Conservation (phyloP, 2,329 filamentous ascomycete species). For the Penicillium griseofulvum region DNA sequence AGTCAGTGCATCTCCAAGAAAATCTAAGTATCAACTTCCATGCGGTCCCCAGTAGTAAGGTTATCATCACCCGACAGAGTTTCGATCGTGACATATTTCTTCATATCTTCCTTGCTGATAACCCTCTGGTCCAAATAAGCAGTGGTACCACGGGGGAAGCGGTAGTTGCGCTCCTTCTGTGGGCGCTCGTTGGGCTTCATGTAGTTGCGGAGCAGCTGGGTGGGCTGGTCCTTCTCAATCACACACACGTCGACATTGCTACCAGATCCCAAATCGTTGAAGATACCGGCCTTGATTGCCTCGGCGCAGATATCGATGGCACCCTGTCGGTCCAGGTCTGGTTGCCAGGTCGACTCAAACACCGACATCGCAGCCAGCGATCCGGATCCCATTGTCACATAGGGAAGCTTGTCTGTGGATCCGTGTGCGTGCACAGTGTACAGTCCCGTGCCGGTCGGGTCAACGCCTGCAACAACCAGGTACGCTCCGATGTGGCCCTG, state of each 20-base stretch:
- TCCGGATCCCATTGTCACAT: slow-evolving; percentile 98
- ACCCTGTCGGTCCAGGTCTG: slow-evolving; percentile 69
- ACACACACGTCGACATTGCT: slow-evolving; percentile 97
- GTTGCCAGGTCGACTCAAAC: slow-evolving; percentile 95
- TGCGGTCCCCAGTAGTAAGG: slow-evolving; percentile 58
- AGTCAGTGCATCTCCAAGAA: slow-evolving; percentile 9
- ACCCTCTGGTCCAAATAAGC: slow-evolving; percentile 94
- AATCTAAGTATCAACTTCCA: slow-evolving; percentile 60
- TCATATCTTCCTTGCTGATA: slow-evolving; percentile 89
- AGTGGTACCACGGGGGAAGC: slow-evolving; percentile 87
- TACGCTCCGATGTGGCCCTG: slow-evolving; percentile 98
- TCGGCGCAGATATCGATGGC: slow-evolving; percentile 80
- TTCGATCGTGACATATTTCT: slow-evolving; percentile 88
- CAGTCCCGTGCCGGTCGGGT: slow-evolving; percentile 90
- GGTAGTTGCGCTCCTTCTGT: slow-evolving; percentile 90
- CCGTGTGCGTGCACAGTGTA: slow-evolving; percentile 99
- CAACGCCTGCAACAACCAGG: slow-evolving; percentile 92
- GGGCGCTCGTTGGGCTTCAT: slow-evolving; percentile 89
- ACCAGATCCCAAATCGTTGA: slow-evolving; percentile 95
- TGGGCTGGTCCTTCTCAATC: slow-evolving; percentile 94
- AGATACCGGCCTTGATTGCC: slow-evolving; percentile 94
- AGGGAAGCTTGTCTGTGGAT: slow-evolving; percentile 96
- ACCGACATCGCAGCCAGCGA: slow-evolving; percentile 96
- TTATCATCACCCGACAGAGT: slow-evolving; percentile 72
- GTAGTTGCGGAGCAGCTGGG: slow-evolving; percentile 79